Percentiles rank a stretch among this genome's conserved stretches.
phyloP scores from a whole-genome alignment of 805 yeast species.

The Candida tibetensis region DNA sequence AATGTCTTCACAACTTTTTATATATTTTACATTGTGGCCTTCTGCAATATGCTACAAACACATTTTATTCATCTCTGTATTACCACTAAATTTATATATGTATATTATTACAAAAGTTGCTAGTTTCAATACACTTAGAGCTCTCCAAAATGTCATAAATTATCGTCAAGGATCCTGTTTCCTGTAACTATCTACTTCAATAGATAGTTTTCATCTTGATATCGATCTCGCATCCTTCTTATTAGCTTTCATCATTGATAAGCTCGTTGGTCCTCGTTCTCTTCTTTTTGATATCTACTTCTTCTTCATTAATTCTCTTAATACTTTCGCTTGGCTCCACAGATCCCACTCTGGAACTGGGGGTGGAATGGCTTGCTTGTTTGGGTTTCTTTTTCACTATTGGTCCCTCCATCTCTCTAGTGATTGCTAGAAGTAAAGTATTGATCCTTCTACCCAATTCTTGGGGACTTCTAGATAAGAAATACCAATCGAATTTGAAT shows the following conservation, averaged over 20 bases:
- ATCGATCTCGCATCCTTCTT: too few relatives aligned
- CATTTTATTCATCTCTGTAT: neutral
- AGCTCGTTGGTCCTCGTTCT: neutral
- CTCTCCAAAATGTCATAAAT: too few relatives aligned
- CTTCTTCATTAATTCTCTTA: constrained; percentile 3
- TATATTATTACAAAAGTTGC: constrained; percentile 1
- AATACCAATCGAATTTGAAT: constrained; percentile 72
- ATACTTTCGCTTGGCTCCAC: constrained; percentile 26
- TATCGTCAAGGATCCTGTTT: too few relatives aligned
- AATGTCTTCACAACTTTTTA: too few relatives aligned
- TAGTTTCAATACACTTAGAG: neutral
- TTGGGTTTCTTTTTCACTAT: constrained; percentile 43
- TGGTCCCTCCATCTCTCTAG: constrained; percentile 68
- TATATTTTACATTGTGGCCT: too few relatives aligned
- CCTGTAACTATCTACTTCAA: too few relatives aligned
- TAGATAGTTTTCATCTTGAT: too few relatives aligned
- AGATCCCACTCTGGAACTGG: constrained; percentile 34
- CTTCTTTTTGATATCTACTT: neutral
- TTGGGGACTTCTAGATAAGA: constrained; percentile 66
- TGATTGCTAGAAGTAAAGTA: constrained; percentile 63
- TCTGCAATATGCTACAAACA: too few relatives aligned
- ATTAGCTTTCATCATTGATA: too few relatives aligned
- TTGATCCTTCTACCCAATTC: constrained; percentile 69
- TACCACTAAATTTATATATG: neutral
- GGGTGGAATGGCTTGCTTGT: constrained; percentile 17